Evolutionary conservation across 805 yeast genomes (phyloP), one percentile per base, ranked within the genome.

Genomic region (Candida qinlingensis): DNA sequence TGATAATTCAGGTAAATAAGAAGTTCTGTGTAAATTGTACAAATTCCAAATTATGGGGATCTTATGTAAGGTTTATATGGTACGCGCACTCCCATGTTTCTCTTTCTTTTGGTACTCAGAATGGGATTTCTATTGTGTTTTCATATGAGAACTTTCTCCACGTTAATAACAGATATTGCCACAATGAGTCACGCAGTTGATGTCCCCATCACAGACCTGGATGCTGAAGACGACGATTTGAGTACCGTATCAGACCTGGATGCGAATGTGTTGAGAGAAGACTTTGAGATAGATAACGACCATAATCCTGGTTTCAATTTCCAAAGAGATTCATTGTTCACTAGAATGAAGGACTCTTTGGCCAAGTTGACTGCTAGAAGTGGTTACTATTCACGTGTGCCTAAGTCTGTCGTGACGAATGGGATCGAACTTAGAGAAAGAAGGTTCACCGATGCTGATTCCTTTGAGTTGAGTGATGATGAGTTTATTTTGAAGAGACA

Each of bases 121-220:
- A 19, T 19, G 19, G 19, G 19, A 19, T 19, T 19, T 19, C 19
- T 19, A 19, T 19, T 19, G 19, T 19, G 19, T 19, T 19, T 19
- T 19, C 19, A 19, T 19, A 19, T 19, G 19, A 19, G 19, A 2
- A 19, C 19, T 19, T 19, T 19, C 19, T 19, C 19, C 19, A 19
- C 19, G 19, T 19, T 19, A 19, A 19, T 19, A 19, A n/a, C 19
- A 30, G 5, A 19, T 8, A 36, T 26, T 7, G n/a, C 7, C 33
- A 42, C 2, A 8, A 50, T 40, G 42, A 43, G 47, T 45, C 77
- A 75, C 53, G 64, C 60, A 1, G 76, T 72, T 6, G 87, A 81
- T 52, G 59, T 77, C 4, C 86, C 85, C 0, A 69, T 81, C 5
- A 76, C 81, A 0, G 73, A 81, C 56, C 63, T 81, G 47, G 85